phyloP scores from a whole-genome alignment of 2,329 filamentous ascomycete genomes.

The Cercospora sojina region DNA sequence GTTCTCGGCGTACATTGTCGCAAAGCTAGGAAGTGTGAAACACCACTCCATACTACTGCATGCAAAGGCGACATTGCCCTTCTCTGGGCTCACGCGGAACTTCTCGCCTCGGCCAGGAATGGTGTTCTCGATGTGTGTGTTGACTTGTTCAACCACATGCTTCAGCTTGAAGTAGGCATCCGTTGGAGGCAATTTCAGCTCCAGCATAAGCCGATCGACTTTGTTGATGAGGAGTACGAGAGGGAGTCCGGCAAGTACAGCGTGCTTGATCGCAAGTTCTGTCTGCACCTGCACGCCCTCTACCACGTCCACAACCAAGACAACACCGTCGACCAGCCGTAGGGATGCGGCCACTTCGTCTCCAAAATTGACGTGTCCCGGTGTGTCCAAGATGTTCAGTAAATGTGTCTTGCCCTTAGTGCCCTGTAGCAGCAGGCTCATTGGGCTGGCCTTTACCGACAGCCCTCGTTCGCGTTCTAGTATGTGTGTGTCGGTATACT shows the following conservation, averaged over 20 bases:
- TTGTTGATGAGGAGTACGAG: slow-evolving; percentile 94
- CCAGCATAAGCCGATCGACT: slow-evolving; percentile 90
- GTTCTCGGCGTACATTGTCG: slow-evolving; percentile 91
- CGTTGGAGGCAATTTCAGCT: slow-evolving; percentile 87
- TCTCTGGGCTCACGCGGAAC: slow-evolving; percentile 85
- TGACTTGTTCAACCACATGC: slow-evolving; percentile 97
- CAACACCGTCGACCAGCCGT: slow-evolving; percentile 85
- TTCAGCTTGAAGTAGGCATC: slow-evolving; percentile 99
- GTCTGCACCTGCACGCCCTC: slow-evolving; percentile 99
- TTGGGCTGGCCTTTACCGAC: slow-evolving; percentile 89
- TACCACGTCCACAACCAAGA: slow-evolving; percentile 91
- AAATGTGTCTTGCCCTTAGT: slow-evolving; percentile 93
- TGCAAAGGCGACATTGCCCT: slow-evolving; percentile 96
- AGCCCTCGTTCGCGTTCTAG: slow-evolving; percentile 86
- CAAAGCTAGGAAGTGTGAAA: slow-evolving; percentile 90
- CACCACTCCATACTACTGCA: slow-evolving; percentile 95
- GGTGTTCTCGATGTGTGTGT: slow-evolving; percentile 87
- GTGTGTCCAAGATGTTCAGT: slow-evolving; percentile 92
- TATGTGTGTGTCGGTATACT: slow-evolving; percentile 91
- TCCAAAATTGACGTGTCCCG: slow-evolving; percentile 96
- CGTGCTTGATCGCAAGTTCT: slow-evolving; percentile 95
- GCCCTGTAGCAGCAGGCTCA: slow-evolving; percentile 86
- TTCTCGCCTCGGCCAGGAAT: slow-evolving; percentile 77
- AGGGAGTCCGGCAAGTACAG: slow-evolving; percentile 83
- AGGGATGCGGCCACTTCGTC: slow-evolving; percentile 91